phyloP scores from a whole-genome alignment of 768 basidiomycete genomes.

The Tylopilus subfusipes region DNA sequence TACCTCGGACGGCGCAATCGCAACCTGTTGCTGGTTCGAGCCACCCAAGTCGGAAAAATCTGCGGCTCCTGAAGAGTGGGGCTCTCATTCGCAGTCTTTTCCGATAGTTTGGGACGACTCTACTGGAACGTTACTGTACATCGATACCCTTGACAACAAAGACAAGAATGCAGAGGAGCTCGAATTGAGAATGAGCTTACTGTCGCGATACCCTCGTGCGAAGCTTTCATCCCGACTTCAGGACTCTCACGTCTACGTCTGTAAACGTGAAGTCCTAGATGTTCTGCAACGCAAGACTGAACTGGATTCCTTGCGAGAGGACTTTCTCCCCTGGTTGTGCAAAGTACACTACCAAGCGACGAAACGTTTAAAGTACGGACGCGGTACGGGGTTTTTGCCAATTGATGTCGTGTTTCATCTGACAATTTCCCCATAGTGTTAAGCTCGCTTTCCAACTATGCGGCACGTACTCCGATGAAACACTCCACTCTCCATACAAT shows the following conservation, averaged over 20 bases:
- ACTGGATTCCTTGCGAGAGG: conserved; percentile 82
- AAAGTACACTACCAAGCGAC: conserved; percentile 74
- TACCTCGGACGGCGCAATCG: conserved; percentile 58
- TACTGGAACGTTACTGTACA: conserved; percentile 63
- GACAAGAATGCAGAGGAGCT: conserved; percentile 71
- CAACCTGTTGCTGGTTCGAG: conserved; percentile 65
- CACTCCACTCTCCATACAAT: conserved; percentile 53
- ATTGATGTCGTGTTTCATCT: neutral
- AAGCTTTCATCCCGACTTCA: conserved; percentile 64
- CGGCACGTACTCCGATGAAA: conserved; percentile 44
- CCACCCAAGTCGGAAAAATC: conserved; percentile 50
- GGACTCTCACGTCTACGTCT: conserved; percentile 92
- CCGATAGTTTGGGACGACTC: conserved; percentile 68
- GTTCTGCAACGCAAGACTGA: conserved; percentile 62
- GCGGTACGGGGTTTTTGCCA: conserved; percentile 36
- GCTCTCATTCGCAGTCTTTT: conserved; percentile 37
- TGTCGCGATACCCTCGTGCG: conserved; percentile 73
- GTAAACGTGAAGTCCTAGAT: conserved; percentile 70
- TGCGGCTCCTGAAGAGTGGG: conserved; percentile 65
- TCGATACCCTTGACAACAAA: conserved; percentile 66
- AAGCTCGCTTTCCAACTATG: conserved; percentile 40
- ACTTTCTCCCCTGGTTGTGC: conserved; percentile 91
- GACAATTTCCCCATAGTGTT: conserved; percentile 36
- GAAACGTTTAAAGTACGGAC: conserved; percentile 56
- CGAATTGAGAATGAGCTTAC: conserved; percentile 68